Conservation (phyloP, 768 basidiomycete species). For the Kwoniella dejecticola region DNA sequence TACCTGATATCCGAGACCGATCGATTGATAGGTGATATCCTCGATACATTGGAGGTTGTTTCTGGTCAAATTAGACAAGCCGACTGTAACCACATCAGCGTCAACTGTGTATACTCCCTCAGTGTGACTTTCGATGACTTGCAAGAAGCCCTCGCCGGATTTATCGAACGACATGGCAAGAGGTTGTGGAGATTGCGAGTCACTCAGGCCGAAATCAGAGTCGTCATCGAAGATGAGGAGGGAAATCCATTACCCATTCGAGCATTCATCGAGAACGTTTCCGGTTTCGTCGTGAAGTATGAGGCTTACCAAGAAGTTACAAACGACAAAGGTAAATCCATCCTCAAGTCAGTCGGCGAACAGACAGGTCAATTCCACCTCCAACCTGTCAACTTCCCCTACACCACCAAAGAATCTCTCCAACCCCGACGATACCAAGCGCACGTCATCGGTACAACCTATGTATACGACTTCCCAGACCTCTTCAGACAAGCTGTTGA, state of each 20-base stretch:
- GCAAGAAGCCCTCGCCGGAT: constrained; percentile 93
- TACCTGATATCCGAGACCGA: constrained; percentile 99
- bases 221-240: constrained; percentile 88
- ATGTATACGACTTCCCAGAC: constrained; percentile 99
- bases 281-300: constrained; percentile 97
- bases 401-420: constrained; percentile 95
- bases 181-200: constrained; percentile 97
- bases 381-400: constrained; percentile 88
- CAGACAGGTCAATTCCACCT: constrained; percentile 96
- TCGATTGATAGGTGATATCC: constrained; percentile 85
- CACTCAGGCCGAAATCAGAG: constrained; percentile 94
- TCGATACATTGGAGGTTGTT: constrained; percentile 94
- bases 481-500: constrained; percentile 96
- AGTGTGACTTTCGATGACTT: constrained; percentile 95
- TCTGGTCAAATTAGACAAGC: constrained; percentile 84
- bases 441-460: constrained; percentile 96
- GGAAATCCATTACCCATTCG: constrained; percentile 95
- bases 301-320: constrained; percentile 97
- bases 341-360: constrained; percentile 96
- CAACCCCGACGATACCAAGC: constrained; percentile 99
- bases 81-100: constrained; percentile 97
- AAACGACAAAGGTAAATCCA: constrained; percentile 91
- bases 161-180: constrained; percentile 98
- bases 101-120: constrained; percentile 98
- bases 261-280: constrained; percentile 97